A percentile compares a stretch with the other conserved stretches of the same genome.
Evolutionary conservation across 768 basidiomycete species (phyloP).

Genomic region (Phlegmacium glaucopus): DNA sequence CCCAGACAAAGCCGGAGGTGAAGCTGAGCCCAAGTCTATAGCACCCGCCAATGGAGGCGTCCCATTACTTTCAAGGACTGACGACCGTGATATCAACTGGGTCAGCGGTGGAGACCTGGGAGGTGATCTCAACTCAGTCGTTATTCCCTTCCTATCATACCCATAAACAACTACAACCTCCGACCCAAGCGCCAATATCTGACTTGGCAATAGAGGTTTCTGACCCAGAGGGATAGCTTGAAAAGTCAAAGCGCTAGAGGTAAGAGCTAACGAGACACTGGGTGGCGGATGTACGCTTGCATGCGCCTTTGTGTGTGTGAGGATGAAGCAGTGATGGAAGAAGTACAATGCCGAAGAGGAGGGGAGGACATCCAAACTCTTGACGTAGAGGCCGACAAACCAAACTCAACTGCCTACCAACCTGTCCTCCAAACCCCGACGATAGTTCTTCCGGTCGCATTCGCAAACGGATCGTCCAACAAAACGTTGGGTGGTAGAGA

Average conservation of each 20-base stretch:
- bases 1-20: no score
- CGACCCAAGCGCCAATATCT: conserved; percentile 18
- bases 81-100: no score
- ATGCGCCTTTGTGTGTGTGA: no score
- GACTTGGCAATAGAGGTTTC: conserved; percentile 18
- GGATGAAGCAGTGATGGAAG: not conserved
- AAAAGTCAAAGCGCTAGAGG: not conserved
- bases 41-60: no score
- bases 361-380: not conserved
- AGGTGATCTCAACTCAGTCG: no score
- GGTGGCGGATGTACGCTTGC: not conserved
- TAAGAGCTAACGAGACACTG: not conserved
- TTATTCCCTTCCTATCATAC: not conserved
- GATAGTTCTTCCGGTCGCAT: conserved; percentile 40
- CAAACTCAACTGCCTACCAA: not conserved
- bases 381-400: not conserved
- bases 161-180: not conserved
- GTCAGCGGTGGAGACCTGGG: no score
- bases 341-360: not conserved
- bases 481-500: conserved; percentile 44
- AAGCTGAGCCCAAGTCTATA: no score
- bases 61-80: no score
- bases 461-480: conserved; percentile 72
- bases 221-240: conserved; percentile 3
- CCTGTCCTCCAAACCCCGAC: not conserved